Base-by-base conservation (phyloP, 2,329 filamentous ascomycete genomes). In the Coniosporium tulheliwenetii region DNA sequence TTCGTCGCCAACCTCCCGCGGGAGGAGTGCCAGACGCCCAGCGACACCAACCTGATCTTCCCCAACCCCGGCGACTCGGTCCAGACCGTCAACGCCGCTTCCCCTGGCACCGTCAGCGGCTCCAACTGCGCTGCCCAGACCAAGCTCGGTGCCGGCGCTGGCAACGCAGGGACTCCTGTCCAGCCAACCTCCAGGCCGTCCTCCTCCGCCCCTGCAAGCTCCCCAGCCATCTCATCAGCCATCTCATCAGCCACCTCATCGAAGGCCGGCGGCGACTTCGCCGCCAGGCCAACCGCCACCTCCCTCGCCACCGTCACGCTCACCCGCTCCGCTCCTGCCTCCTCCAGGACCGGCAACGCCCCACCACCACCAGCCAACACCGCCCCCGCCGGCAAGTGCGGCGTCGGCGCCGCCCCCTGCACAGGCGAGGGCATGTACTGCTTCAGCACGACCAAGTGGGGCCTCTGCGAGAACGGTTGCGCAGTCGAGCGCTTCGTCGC, bases 1-100 rank as follows among this genome's bases (percentile, higher is more conserved):
- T 79, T 86, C 41, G 69, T 79, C 1, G 79, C 81, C 50, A 93
- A 91, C 61, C 63, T 86, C 56, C 30, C 69, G 70, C 43, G 61
- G 51, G 19, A 44, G 41, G 1, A 59, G 34, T 85, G 81, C 60
- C 53, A 39, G 0, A 81, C 76, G 10, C 52, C 49, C 0, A 71
- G 77, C 33, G 53, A 55, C 12, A 54, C 62, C 2, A 76, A 85
- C 48, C 66, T 81, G 45, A 56, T 64, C n/a, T 89, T 79, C 64
- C 79, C 81, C 7, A 64, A 81, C 47, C 72, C 82, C 0, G 84
- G 84, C 38, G 45, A 65, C 1, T 70, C 67, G 2, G 64, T 76
- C 3, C 69, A 78, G 41, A 60, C 59, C 9, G 61, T 26, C 5
- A 26, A 9, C 4, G 12, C 19, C 13, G 30, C 19, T 4, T 40